Conservation (phyloP, 805 yeast genomes). For the Myxozyma melibiosi region DNA sequence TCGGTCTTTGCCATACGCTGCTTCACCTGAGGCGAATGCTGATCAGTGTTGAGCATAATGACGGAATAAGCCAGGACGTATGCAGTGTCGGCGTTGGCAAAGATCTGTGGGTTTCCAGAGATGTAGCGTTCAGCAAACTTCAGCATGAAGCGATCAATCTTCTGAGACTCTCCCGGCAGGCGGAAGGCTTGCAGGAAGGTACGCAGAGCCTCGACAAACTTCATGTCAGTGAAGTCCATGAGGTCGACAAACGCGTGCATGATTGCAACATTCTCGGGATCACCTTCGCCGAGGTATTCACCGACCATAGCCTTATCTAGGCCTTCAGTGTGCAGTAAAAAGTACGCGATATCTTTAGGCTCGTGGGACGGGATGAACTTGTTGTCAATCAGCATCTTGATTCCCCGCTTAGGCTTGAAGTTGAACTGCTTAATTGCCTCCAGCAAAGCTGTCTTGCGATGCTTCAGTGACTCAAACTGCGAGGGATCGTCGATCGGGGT, state of each 20-base stretch:
- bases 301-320: constrained; percentile 85
- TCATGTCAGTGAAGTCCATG: constrained; percentile 69
- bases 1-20: constrained; percentile 86
- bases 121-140: constrained; percentile 93
- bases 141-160: constrained; percentile 93
- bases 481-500: constrained; percentile 63
- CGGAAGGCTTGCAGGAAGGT: constrained; percentile 83
- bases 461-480: constrained; percentile 83
- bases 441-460: constrained; percentile 74
- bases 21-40: constrained; percentile 89
- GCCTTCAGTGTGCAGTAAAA: constrained; percentile 68
- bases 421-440: constrained; percentile 82
- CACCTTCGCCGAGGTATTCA: constrained; percentile 89
- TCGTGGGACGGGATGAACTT: constrained; percentile 64
- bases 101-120: constrained; percentile 83
- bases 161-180: constrained; percentile 97
- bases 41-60: constrained; percentile 91
- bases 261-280: constrained; percentile 69
- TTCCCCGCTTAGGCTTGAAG: constrained; percentile 80
- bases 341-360: constrained; percentile 72
- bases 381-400: constrained; percentile 59
- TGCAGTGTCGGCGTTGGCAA: constrained; percentile 75
- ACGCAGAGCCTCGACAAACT: constrained; percentile 86
- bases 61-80: constrained; percentile 88
- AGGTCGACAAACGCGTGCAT: constrained; percentile 94